Evolutionary conservation across 306 rosid species (phyloP), one percentile per base, ranked within the genome.

Genomic region (Pyrus communis): DNA sequence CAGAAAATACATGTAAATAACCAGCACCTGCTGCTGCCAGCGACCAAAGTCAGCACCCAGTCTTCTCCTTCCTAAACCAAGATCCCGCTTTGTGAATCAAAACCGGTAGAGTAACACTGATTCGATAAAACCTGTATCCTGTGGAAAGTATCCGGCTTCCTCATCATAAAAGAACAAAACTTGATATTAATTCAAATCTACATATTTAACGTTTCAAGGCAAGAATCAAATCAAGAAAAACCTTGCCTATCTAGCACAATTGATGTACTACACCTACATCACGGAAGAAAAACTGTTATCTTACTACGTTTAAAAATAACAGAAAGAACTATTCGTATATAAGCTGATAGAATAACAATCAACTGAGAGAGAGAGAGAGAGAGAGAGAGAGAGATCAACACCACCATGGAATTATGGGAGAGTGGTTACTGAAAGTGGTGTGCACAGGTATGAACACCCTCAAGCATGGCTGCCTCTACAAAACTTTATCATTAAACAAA

Each of bases 21-120:
- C 62, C 70, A 64, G 69, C 49, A 46, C 62, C 55, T 43, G 59
- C 77, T 1, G 73, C 77, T 63, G 70, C 69, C 19, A 69, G 59
- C 38, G 72, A 73, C 67, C 64, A 18, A 69, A n/a, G 25, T 28
- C 60, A 7, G 69, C 28, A 30, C 28, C 59, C 73, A 28, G 15
- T n/a, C 23, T 21, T 11, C 58, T 55, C 61, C 51, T 38, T 15
- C 62, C 57, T 45, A 60, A 67, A 67, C 69, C 78, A 72, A 69
- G 42, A 78, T 31, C 52, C 78, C 5, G 28, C 71, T 58, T 25
- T 28, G 71, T 28, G 69, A 28, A 62, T 77, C 30, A 25, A 25
- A 62, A 35, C 30, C 55, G 17, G 59, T 30, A 18, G 25, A 25
- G 17, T 23, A 38, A 42, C 38, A 46, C 42, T 3, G 51, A 59